phyloP scores from a whole-genome alignment of 805 yeast genomes.

The Saccharomyces paradoxus region DNA sequence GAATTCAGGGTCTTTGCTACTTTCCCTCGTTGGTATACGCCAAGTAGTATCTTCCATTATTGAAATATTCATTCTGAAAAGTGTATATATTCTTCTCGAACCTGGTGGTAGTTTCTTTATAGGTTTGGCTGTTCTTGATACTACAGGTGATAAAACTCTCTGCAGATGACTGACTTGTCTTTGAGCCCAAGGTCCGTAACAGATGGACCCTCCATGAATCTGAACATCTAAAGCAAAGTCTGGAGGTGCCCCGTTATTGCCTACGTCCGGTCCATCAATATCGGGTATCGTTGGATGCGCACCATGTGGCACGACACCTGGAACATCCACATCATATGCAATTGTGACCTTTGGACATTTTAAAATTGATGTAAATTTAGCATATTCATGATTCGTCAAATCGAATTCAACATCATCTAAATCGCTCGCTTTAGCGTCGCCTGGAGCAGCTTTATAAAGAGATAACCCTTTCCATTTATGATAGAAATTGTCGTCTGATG shows the following conservation, averaged over 20 bases:
- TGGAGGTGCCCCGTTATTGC: constrained; percentile 53
- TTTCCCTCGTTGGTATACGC: constrained; percentile 77
- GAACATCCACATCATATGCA: constrained; percentile 60
- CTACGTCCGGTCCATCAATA: constrained; percentile 46
- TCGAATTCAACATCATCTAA: constrained; percentile 29
- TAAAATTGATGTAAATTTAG: constrained; percentile 61
- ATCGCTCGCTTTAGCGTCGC: constrained; percentile 27
- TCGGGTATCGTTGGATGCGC: constrained; percentile 25
- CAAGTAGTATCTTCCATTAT: constrained; percentile 59
- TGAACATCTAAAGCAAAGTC: constrained; percentile 52
- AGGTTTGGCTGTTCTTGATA: constrained; percentile 49
- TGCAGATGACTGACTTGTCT: constrained; percentile 66
- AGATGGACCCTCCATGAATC: constrained; percentile 53
- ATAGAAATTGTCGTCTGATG: constrained; percentile 12
- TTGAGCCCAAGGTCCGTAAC: constrained; percentile 96
- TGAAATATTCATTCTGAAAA: constrained; percentile 46
- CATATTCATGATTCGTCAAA: constrained; percentile 58
- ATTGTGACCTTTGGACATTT: constrained; percentile 51
- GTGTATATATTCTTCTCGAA: constrained; percentile 44
- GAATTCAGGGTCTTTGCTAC: constrained; percentile 60
- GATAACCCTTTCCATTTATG: constrained; percentile 69
- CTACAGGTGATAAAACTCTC: constrained; percentile 56
- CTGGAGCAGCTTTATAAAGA: constrained; percentile 46
- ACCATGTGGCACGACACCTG: constrained; percentile 51
- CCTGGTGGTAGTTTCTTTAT: constrained; percentile 41